Evolutionary conservation across 306 rosid species (phyloP), one percentile per base, ranked within the genome.

Genomic region (Alnus glutinosa): DNA sequence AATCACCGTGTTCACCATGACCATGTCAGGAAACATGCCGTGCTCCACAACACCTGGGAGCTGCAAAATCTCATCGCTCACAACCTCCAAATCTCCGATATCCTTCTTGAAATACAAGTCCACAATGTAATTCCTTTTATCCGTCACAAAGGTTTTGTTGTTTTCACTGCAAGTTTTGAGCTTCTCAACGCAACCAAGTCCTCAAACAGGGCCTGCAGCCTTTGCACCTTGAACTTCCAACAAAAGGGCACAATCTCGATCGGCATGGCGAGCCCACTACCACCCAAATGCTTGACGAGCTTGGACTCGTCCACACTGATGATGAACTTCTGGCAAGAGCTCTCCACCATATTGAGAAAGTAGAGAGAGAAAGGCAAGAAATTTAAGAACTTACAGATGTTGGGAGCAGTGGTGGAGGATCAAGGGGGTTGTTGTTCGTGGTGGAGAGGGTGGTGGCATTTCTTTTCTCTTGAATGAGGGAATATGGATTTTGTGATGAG

Each of bases 31-130:
- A 67, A 93, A 93, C 98, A 93, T 93, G 2, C 98, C 97, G 78
- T 93, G 98, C 87, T 93, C 98, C 36, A 92, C 98, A 71, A 91
- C 98, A 13, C 98, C 98, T 0, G 97, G 80, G 76, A 90, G 90
- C 64, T 85, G 83, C 87, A 91, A 76, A 87, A 93, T 91, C 0
- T 87, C 82, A 14, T 91, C 97, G 14, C 95, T 93, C 0, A 97
- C 98, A 55, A 55, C 91, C 76, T 86, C 85, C 83, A 93, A 86
- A 89, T 93, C 94, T 16, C 98, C 97, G 69, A 93, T 87, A 76
- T 86, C 89, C 57, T 74, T 62, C 61, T 87, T 28, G 51, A 93
- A 88, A 89, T 87, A 91, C 88, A 93, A 85, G 74, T 93, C 98
- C 42, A 93, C 86, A 11, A 93, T 79, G 75, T 82, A 91, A 69